Conservation (phyloP, 257 asterid species). For the Galeopsis tetrahit region DNA sequence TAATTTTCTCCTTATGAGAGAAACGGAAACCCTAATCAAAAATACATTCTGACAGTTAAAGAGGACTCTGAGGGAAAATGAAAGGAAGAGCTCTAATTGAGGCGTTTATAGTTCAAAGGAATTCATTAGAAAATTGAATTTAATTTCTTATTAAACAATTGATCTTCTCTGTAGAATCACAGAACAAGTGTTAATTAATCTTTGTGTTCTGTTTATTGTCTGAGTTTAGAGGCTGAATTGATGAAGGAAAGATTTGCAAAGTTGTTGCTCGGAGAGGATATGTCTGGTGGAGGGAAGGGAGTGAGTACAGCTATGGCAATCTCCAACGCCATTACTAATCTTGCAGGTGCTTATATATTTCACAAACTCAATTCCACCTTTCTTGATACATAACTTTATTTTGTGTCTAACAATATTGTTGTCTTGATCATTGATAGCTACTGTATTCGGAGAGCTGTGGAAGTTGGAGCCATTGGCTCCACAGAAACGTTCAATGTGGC, state of each 20-base stretch:
- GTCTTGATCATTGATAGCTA: slow-evolving; percentile 49
- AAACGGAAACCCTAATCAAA: background rate
- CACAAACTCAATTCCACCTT: slow-evolving; percentile 10
- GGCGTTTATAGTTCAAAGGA: background rate
- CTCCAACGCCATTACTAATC: slow-evolving; percentile 91
- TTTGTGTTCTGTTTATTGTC: background rate
- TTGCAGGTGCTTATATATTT: slow-evolving; percentile 60
- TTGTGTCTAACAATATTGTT: background rate
- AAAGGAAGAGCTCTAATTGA: background rate
- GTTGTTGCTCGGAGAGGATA: slow-evolving; percentile 89
- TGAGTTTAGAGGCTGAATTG: slow-evolving; percentile 62
- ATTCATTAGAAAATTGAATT: background rate
- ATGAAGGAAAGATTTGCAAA: slow-evolving; percentile 90
- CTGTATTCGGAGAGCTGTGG: slow-evolving; percentile 90
- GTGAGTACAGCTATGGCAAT: slow-evolving; percentile 88
- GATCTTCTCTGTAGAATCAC: background rate
- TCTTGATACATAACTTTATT: background rate
- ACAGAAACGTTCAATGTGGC: slow-evolving; percentile 69
- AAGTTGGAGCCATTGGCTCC: slow-evolving; percentile 77
- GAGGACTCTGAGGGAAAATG: background rate
- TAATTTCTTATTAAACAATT: background rate
- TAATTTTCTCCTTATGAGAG: background rate
- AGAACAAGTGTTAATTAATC: slow-evolving; percentile 8
- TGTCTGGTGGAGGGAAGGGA: slow-evolving; percentile 98
- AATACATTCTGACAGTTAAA: background rate